Evolutionary conservation across 495 filamentous ascomycete genomes (phyloP).

Genomic region (Neurospora sp.): DNA sequence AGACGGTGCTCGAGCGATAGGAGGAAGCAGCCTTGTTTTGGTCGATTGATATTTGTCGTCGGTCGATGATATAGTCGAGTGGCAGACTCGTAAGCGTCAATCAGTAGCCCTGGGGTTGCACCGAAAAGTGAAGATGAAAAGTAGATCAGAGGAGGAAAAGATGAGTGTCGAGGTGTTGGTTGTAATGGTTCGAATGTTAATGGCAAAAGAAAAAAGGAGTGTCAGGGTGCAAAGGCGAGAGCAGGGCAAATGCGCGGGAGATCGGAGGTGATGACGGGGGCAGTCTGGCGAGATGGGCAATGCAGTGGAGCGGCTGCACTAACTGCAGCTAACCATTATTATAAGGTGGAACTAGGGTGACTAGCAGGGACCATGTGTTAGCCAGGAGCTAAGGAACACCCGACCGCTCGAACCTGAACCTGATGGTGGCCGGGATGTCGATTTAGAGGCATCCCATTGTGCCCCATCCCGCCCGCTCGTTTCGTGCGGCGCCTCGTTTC

Average conservation of each 20-base stretch:
- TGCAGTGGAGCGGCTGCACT: not conserved
- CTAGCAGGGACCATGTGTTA: not conserved
- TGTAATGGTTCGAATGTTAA: not conserved
- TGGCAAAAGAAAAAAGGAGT: not conserved
- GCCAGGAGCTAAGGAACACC: not conserved
- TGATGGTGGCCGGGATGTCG: not conserved
- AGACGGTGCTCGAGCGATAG: not conserved
- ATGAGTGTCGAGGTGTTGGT: not conserved
- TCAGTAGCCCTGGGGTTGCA: not conserved
- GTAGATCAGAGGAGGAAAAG: not conserved
- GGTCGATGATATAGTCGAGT: not conserved
- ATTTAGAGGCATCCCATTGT: not conserved
- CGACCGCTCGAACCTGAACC: not conserved
- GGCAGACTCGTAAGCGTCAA: not conserved
- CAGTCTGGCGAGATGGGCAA: not conserved
- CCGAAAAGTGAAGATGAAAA: not conserved
- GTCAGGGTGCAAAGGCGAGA: not conserved
- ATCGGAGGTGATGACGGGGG: not conserved
- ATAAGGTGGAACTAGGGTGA: not conserved
- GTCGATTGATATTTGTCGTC: not conserved
- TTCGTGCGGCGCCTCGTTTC: not conserved
- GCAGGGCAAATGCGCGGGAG: not conserved
- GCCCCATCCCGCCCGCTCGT: not conserved
- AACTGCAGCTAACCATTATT: not conserved
- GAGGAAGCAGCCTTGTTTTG: not conserved